Conservation (phyloP, 352 stramenopile species). For the Globisporangium uncinulatum region DNA sequence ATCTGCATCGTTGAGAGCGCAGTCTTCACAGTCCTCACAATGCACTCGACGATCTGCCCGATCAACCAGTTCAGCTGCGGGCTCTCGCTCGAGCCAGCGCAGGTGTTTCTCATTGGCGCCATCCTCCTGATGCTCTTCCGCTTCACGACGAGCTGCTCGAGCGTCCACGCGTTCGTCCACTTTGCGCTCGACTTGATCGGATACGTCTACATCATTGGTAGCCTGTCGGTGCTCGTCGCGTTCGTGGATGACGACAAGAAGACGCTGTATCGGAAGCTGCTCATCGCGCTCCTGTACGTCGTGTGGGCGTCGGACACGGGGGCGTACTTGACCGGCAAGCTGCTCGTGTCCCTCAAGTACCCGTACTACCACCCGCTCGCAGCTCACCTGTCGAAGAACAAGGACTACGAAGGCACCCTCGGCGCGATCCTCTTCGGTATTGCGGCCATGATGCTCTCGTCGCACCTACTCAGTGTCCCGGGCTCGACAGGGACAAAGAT, state of each 20-base stretch:
- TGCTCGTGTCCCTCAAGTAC: slow-evolving; percentile 84
- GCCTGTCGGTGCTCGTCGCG: slow-evolving; percentile 51
- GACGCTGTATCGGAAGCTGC: slow-evolving; percentile 46
- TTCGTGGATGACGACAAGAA: slow-evolving; percentile 59
- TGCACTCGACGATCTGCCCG: slow-evolving; percentile 59
- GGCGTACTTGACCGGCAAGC: slow-evolving; percentile 91
- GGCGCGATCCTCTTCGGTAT: slow-evolving; percentile 81
- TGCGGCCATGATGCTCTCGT: slow-evolving; percentile 84
- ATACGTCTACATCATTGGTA: slow-evolving; percentile 71
- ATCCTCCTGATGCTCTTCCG: slow-evolving; percentile 56
- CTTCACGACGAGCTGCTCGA: too few species aligned
- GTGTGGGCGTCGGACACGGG: slow-evolving; percentile 88
- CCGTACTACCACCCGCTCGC: slow-evolving; percentile 79
- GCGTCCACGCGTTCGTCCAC: slow-evolving; percentile 22
- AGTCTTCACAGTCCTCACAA: slow-evolving; percentile 60
- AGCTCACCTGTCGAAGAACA: slow-evolving; percentile 91
- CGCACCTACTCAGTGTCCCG: slow-evolving; percentile 59
- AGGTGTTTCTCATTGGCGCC: slow-evolving; percentile 47
- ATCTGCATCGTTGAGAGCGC: slow-evolving; percentile 62
- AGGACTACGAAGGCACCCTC: slow-evolving; percentile 94
- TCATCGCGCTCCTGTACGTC: slow-evolving; percentile 66
- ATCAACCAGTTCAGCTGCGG: slow-evolving; percentile 71
- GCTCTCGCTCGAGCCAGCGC: slow-evolving; percentile 32
- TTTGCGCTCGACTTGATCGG: slow-evolving; percentile 60
- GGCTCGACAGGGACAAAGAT: slow-evolving; percentile 76